phyloP scores from a whole-genome alignment of 2,329 filamentous ascomycete species.

The Fusarium sarcochroum region DNA sequence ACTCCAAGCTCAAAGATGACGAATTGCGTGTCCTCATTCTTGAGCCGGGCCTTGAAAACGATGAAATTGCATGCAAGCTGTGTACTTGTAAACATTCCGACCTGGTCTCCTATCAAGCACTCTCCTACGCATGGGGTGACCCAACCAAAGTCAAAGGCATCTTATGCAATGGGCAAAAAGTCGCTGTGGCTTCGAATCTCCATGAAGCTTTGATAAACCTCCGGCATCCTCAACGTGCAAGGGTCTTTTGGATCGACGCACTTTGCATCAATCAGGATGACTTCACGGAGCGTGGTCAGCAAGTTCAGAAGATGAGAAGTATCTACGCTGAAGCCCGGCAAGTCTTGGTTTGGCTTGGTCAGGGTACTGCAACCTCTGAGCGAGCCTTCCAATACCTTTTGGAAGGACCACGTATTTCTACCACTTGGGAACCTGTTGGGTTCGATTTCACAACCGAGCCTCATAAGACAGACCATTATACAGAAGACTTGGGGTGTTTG shows the following conservation, averaged over 20 bases:
- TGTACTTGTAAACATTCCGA: background rate
- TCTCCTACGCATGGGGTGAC: background rate
- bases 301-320: background rate
- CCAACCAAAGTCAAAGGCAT: background rate
- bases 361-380: background rate
- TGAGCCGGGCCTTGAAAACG: background rate
- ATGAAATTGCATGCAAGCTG: background rate
- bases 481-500: background rate
- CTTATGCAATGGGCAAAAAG: background rate
- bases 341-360: background rate
- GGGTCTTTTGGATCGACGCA: constrained; percentile 1
- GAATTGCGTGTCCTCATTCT: background rate
- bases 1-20: background rate
- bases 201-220: background rate
- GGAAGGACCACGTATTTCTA: background rate
- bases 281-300: background rate
- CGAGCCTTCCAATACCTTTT: background rate
- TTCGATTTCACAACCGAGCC: background rate
- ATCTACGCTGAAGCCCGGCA: background rate
- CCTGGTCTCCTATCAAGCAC: background rate
- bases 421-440: background rate
- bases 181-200: background rate
- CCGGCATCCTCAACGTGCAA: background rate
- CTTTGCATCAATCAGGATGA: background rate
- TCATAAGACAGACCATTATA: too few relatives aligned